These are phyloP conservation scores for Neurospora sp. DNA, from an alignment of 495 filamentous ascomycete genomes.

Conservation along the genomic window DNA sequence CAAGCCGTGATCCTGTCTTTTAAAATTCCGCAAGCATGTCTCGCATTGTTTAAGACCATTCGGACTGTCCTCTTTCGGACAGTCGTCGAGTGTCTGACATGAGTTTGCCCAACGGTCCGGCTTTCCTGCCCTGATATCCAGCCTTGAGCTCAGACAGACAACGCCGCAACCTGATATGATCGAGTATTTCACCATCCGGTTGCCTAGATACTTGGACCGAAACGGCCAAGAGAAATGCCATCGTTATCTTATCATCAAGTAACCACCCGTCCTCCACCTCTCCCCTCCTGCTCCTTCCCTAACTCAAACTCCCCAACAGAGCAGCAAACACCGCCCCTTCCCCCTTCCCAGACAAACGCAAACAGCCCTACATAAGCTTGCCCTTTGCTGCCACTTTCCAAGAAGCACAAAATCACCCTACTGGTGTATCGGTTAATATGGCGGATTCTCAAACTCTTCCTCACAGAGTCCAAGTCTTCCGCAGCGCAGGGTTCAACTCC, in stretches of 20 bases:
- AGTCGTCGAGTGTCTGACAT: not conserved
- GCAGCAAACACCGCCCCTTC: not conserved
- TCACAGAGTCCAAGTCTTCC: not conserved
- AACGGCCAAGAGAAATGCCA: too few relatives aligned
- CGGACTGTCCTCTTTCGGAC: not conserved
- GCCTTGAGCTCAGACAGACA: too few relatives aligned
- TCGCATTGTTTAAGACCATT: fast-evolving
- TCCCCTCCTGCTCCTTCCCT: not conserved
- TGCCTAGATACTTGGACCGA: too few relatives aligned
- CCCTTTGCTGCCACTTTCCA: not conserved
- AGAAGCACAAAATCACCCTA: not conserved
- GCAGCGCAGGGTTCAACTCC: not conserved
- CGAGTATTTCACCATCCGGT: too few relatives aligned
- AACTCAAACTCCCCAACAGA: not conserved
- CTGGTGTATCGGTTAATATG: not conserved
- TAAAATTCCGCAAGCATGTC: fast-evolving
- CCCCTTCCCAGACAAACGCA: not conserved
- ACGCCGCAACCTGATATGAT: too few relatives aligned
- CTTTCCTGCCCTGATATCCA: not conserved
- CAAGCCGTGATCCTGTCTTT: too few relatives aligned
- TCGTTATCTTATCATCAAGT: not conserved
- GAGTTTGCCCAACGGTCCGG: not conserved
- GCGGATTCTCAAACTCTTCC: not conserved
- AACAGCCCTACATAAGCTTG: not conserved
- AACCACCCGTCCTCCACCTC: not conserved